Evolutionary conservation across 2,329 filamentous ascomycete genomes (phyloP).

Genomic region (Colletotrichum tabaci): DNA sequence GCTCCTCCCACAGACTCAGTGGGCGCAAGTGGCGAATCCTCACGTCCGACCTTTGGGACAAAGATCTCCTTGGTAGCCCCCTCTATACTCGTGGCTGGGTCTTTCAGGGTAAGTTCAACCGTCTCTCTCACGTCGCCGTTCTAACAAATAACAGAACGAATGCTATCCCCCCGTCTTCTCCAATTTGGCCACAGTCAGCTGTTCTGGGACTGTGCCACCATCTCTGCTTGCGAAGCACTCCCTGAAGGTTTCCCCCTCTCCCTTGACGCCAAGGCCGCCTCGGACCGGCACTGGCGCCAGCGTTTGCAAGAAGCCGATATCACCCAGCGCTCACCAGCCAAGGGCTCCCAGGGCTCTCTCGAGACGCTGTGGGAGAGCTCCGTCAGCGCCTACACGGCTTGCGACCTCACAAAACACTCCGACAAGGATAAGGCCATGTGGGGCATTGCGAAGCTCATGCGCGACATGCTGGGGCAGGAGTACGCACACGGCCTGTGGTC

Average conservation of each 20-base stretch:
- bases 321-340: neutral
- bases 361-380: slow-evolving; percentile 43
- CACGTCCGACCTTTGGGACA: slow-evolving; percentile 23
- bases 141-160: slow-evolving; percentile 10
- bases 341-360: neutral
- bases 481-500: slow-evolving; percentile 43
- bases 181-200: slow-evolving; percentile 44
- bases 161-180: slow-evolving; percentile 45
- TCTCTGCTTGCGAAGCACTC: slow-evolving; percentile 43
- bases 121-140: neutral
- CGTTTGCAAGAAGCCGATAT: slow-evolving; percentile 14
- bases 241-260: slow-evolving; percentile 41
- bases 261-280: slow-evolving; percentile 15
- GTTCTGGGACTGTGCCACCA: slow-evolving; percentile 47
- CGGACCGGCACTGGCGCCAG: slow-evolving; percentile 22
- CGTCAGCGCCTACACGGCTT: slow-evolving; percentile 44
- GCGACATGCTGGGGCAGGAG: slow-evolving; percentile 25
- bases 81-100: slow-evolving; percentile 35
- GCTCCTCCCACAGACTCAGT: too few species aligned
- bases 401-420: slow-evolving; percentile 36
- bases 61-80: slow-evolving; percentile 5
- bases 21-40: slow-evolving; percentile 3
- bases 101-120: slow-evolving; percentile 23
- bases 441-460: slow-evolving; percentile 41
- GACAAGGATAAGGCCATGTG: slow-evolving; percentile 44